These are phyloP conservation scores for Paratrypanosoma confusum DNA, from an alignment of 208 protist genomes.

Conservation along the genomic window DNA sequence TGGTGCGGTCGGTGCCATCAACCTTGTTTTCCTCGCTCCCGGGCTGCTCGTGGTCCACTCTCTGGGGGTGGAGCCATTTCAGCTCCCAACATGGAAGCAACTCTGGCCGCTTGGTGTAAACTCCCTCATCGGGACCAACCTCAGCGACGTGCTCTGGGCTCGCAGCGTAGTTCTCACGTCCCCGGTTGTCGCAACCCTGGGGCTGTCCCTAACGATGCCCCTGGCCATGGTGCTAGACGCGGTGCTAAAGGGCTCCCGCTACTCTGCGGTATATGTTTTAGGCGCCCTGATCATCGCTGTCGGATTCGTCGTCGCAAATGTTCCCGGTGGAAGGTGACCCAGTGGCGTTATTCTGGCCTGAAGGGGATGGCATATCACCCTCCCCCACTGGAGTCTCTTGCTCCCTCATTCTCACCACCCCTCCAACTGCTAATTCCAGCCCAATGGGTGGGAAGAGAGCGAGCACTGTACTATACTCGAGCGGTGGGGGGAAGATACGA, in stretches of 20 bases:
- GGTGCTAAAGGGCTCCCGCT: conserved; percentile 30
- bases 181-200: conserved; percentile 80
- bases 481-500: too few relatives aligned
- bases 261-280: conserved; percentile 42
- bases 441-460: too few relatives aligned
- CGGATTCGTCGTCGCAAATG: conserved; percentile 73
- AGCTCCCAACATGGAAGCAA: conserved; percentile 33
- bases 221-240: conserved; percentile 78
- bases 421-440: too few relatives aligned
- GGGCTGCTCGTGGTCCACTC: conserved; percentile 48
- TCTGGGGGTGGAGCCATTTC: conserved; percentile 50
- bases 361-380: too few relatives aligned
- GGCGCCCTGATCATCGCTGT: conserved; percentile 59
- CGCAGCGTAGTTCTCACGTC: conserved; percentile 83
- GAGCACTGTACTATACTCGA: too few relatives aligned
- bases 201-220: conserved; percentile 81
- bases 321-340: too few relatives aligned
- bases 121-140: conserved; percentile 78
- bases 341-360: too few relatives aligned
- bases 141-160: conserved; percentile 87
- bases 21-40: conserved; percentile 67
- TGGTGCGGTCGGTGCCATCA: conserved; percentile 72
- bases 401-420: too few relatives aligned
- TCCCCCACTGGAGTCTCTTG: too few relatives aligned
- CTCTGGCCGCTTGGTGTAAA: conserved; percentile 75